Base-by-base conservation (phyloP, 2,329 filamentous ascomycete genomes). In the Dothistroma pini region DNA sequence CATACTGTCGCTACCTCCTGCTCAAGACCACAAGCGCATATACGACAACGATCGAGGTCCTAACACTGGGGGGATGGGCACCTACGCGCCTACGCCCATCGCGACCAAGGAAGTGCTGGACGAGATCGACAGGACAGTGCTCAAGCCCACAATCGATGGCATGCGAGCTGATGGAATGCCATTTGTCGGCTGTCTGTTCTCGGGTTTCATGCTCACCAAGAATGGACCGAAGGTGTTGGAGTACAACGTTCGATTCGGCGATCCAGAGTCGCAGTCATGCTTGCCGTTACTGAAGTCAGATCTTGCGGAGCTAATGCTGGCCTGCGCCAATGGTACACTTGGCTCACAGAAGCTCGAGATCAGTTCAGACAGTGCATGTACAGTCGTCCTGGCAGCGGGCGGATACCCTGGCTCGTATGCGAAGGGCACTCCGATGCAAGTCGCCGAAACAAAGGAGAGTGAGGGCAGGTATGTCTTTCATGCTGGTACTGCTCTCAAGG, bases 51-150 rank as follows among this genome's bases (percentile, higher is more conserved):
- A 97, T 73, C 83, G 85, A 54, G 95, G 95, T 1, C 90, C 92
- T 41, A 97, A 97, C 78, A 97, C 95, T 1, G 95, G 93, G 62
- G 95, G 95, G 47, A 97, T 97, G 95, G 95, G 95, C 56, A 96
- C 92, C 74, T 97, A 97, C 76, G 92, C 93, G 16, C 96, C 93
- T 1, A 89, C 80, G 11, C 74, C 70, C 1, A 68, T 75, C 29
- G 79, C 80, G 16, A 79, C 76, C 0, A 68, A 69, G 56, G 85
- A 88, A 63, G 81, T 96, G n/a, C 83, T 95, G 19, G 88, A 88
- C 19, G 83, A 87, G 63, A 86, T 99, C 63, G 89, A 97, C 73
- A 82, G 83, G 59, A 89, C 89, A 35, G 89, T 97, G 58, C 84
- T 97, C n/a, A 86, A 92, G 74, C 93, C 93, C 7, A 97, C 93